A percentile compares a stretch with the other conserved stretches of the same genome.
Conservation (phyloP, 1,139 yeast genomes). For the Wickerhamomyces sp. region DNA sequence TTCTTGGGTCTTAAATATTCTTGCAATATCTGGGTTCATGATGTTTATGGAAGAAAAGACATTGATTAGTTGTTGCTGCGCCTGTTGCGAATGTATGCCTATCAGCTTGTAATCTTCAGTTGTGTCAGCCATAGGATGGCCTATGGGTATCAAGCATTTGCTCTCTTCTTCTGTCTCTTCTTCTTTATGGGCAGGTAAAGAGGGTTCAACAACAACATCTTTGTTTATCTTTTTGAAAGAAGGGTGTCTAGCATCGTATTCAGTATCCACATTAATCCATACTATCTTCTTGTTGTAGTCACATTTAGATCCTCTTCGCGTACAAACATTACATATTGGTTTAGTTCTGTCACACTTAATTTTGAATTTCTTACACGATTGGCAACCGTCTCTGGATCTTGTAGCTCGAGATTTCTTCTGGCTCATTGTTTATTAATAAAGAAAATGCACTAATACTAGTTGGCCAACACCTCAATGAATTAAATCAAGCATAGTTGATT, state of each 20-base stretch:
- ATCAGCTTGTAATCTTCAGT: slow-evolving; percentile 1
- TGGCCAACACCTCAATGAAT: too few species aligned
- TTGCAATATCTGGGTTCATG: slow-evolving; percentile 4
- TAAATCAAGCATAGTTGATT: too few species aligned
- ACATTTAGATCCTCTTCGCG: slow-evolving; percentile 3
- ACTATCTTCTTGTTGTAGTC: slow-evolving; percentile 10
- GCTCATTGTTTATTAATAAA: too few species aligned
- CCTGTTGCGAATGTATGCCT: not conserved
- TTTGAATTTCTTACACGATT: slow-evolving; percentile 7
- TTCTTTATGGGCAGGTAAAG: too few species aligned
- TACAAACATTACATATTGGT: slow-evolving; percentile 9
- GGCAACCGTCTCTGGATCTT: slow-evolving; percentile 13
- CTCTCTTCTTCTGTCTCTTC: not conserved
- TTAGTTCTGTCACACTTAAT: slow-evolving; percentile 12
- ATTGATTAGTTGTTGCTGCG: not conserved
- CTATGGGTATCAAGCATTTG: not conserved
- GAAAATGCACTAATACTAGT: too few species aligned
- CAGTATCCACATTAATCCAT: slow-evolving; percentile 7
- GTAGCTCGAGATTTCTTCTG: not conserved
- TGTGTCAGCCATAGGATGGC: slow-evolving; percentile 2
- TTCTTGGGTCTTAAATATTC: slow-evolving; percentile 6
- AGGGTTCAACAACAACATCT: too few species aligned
- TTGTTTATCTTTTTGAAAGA: slow-evolving; percentile 5
- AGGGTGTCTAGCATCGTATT: slow-evolving; percentile 10
- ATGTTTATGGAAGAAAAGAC: slow-evolving; percentile 1